Percentiles rank a stretch among this genome's conserved stretches.
These are phyloP conservation scores for Potentilla sterilis DNA, from an alignment of 306 rosid genomes.

Conservation along the genomic window DNA sequence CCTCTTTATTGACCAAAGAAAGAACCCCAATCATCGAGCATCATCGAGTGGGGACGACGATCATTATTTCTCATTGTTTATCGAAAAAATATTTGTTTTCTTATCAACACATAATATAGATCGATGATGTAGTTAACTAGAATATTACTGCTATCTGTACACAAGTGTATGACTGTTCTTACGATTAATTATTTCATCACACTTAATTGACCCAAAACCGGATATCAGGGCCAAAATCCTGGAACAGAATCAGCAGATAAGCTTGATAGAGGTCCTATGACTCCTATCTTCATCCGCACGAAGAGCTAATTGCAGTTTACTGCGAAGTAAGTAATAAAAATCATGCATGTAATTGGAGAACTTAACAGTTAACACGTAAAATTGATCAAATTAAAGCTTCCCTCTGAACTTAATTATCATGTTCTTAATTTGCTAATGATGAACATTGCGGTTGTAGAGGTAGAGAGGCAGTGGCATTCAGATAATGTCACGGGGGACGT, in stretches of 20 bases:
- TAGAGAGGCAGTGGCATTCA: not conserved
- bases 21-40: not conserved
- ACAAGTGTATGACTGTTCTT: not conserved
- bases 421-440: not conserved
- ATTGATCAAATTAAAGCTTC: not conserved
- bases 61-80: not conserved
- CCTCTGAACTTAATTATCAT: not conserved
- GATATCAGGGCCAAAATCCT: not conserved
- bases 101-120: not conserved
- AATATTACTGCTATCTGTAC: not conserved
- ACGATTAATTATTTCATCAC: not conserved
- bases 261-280: not conserved
- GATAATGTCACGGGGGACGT: not conserved
- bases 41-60: not conserved
- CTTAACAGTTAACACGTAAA: not conserved
- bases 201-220: not conserved
- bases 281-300: not conserved
- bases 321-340: not conserved
- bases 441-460: not conserved
- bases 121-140: too few species aligned
- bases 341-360: not conserved
- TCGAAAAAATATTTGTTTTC: not conserved
- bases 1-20: slow-evolving; percentile 6
- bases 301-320: not conserved
- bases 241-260: not conserved